Base-by-base conservation (phyloP, 208 protist genomes). In the Angomonas ambiguus region DNA sequence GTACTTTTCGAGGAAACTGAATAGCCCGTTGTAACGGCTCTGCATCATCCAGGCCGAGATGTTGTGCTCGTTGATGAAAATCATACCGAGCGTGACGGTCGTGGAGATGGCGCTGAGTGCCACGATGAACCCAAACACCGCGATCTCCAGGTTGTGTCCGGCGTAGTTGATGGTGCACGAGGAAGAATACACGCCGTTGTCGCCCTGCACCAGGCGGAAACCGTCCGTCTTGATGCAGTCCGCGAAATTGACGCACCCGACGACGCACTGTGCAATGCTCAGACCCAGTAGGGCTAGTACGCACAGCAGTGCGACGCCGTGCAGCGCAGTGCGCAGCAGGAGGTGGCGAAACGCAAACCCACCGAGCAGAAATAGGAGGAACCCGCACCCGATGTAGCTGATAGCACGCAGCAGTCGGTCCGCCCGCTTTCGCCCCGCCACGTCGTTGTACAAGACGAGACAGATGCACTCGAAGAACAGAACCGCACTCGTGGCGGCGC, bases 391-490 rank as follows among this genome's bases (percentile, higher is more conserved):
- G 41, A 80, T 55, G 63, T 80, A 80, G 3, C 68, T 64, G 10
- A 74, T 24, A 3, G 70, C 75, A 20, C 57, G 56, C 27, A 76
- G 33, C 35, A 73, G n/a, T 42, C 65, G 69, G 11, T 62, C 62
- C 3, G 27, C 58, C 28, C 20, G 13, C 24, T 55, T 71, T 1
- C 59, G 34, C 8, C 55, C 58, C 20, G 74, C 61, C 11, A 73
- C 35, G 35, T 73, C 64, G 58, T 76, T 73, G 67, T 74, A 80
- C 13, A 80, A 63, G 25, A 73, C 75, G 4, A 80, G 65, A 13
- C 73, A 69, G 62, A 80, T 72, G 55, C 31, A 67, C 45, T 80
- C 63, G 41, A 80, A 73, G 67, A 80, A 76, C 67, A 76, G 59
- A 33, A 80, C 62, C 20, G 31, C 4, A 53, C 65, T 70, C 18